Evolutionary conservation across 371 early-diverging fungal genomes (phyloP).

Genomic region (Mortierella sp.): DNA sequence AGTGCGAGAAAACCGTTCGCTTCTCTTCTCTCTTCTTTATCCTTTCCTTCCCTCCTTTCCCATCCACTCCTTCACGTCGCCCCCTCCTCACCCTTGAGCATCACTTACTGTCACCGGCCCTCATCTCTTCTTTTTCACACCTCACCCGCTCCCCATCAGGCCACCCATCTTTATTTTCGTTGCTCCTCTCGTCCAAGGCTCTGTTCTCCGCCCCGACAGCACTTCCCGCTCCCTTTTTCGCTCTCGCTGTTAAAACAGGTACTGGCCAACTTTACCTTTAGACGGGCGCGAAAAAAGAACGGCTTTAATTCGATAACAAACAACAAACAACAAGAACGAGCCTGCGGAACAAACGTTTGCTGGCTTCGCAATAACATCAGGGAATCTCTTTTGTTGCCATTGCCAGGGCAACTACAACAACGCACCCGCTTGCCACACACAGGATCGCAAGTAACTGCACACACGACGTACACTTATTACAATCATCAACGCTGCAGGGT

Average conservation of each 20-base stretch:
- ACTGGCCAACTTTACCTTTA: not conserved
- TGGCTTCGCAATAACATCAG: not conserved
- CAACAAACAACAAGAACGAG: not conserved
- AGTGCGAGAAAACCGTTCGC: not conserved
- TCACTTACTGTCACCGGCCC: not conserved
- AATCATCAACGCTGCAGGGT: not conserved
- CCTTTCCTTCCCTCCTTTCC: not conserved
- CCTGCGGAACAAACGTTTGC: not conserved
- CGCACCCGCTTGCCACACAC: not conserved
- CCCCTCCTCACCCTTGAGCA: not conserved
- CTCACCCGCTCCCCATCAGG: conserved; percentile 2
- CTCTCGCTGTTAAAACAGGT: conserved; percentile 2
- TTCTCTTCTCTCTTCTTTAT: not conserved
- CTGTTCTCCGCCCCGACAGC: not conserved
- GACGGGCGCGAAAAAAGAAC: not conserved
- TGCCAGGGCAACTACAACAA: not conserved
- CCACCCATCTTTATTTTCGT: conserved; percentile 19
- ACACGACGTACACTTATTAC: not conserved
- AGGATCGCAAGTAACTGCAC: not conserved
- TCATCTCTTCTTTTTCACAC: not conserved
- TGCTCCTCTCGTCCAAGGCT: not conserved
- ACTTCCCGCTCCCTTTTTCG: not conserved
- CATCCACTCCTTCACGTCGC: not conserved
- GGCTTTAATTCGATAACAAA: not conserved
- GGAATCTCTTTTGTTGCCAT: not conserved